A percentile compares a stretch with the other conserved stretches of the same genome.
Evolutionary conservation across 2,329 filamentous ascomycete genomes (phyloP).

Genomic region (Aureobasidium sp.): DNA sequence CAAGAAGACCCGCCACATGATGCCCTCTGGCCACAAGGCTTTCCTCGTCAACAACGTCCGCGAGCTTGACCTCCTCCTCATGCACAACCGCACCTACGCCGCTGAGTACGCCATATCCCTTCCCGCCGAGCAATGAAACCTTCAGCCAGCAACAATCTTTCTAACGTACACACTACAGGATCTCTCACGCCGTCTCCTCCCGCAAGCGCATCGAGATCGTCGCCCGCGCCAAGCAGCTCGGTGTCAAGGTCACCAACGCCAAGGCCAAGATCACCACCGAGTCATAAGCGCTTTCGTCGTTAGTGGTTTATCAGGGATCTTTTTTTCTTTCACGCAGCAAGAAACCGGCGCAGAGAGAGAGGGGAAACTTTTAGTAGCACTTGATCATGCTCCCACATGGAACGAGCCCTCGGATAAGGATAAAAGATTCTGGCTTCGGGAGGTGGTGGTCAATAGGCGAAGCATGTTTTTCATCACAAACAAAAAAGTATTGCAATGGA

Average conservation of each 20-base stretch:
- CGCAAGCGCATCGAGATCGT: constrained; percentile 99
- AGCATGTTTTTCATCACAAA: constrained; percentile 11
- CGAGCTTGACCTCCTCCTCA: constrained; percentile 95
- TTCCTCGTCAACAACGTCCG: constrained; percentile 97
- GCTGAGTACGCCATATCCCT: constrained; percentile 69
- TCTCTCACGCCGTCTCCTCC: constrained; percentile 95
- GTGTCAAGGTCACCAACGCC: constrained; percentile 99
- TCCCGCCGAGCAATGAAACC: background rate
- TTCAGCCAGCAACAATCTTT: constrained; percentile 24
- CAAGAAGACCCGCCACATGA: constrained; percentile 99
- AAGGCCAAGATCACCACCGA: constrained; percentile 99
- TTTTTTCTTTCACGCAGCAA: background rate
- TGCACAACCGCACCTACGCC: constrained; percentile 99
- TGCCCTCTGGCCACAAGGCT: constrained; percentile 98
- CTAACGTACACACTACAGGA: constrained; percentile 54
- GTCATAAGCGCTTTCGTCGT: constrained; percentile 44
- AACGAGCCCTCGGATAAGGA: constrained; percentile 12
- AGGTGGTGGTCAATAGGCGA: constrained; percentile 12
- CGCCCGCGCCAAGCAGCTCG: constrained; percentile 91
- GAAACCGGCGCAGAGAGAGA: constrained; percentile 2
- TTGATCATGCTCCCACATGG: constrained; percentile 10
- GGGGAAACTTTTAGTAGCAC: constrained; percentile 8
- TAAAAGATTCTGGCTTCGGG: constrained; percentile 12
- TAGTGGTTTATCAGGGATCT: constrained; percentile 12
- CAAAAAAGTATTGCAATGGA: constrained; percentile 12